Conservation (phyloP, 1,284 basidiomycete genomes). For the Tylopilus sp. region DNA sequence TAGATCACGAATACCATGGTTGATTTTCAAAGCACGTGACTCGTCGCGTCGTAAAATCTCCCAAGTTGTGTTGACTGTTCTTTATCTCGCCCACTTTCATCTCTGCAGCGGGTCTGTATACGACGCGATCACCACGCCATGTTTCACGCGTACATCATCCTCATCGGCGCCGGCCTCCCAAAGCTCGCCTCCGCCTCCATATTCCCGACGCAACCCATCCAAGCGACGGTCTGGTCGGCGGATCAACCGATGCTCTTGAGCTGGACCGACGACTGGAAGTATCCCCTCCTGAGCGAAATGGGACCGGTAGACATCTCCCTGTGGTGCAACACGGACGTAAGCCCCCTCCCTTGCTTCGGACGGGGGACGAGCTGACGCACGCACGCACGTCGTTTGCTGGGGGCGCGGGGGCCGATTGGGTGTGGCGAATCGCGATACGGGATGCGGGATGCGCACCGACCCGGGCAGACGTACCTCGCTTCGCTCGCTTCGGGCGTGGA, state of each 20-base stretch:
- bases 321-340: slow-evolving; percentile 41
- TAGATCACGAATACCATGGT: slow-evolving; percentile 12
- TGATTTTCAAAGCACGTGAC: slow-evolving; percentile 31
- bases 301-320: slow-evolving; percentile 42
- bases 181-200: slow-evolving; percentile 30
- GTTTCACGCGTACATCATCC: slow-evolving; percentile 8
- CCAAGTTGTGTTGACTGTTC: background rate
- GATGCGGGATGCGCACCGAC: background rate
- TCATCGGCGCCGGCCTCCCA: slow-evolving; percentile 6
- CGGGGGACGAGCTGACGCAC: background rate
- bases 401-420: too few species aligned
- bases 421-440: background rate
- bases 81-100: slow-evolving; percentile 10
- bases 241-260: slow-evolving; percentile 39
- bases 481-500: slow-evolving; percentile 37
- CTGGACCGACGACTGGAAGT: slow-evolving; percentile 46
- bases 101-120: slow-evolving; percentile 29
- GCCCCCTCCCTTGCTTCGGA: background rate
- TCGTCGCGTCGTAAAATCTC: slow-evolving; percentile 12
- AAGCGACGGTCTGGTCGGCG: slow-evolving; percentile 41
- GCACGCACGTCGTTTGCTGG: too few species aligned
- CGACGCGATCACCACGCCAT: slow-evolving; percentile 5
- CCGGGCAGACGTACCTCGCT: slow-evolving; percentile 31
- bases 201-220: slow-evolving; percentile 49
- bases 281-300: slow-evolving; percentile 40